Evolutionary conservation across 2,329 filamentous ascomycete genomes (phyloP), one percentile per base, ranked within the genome.

Genomic region (Penicillium sp.): DNA sequence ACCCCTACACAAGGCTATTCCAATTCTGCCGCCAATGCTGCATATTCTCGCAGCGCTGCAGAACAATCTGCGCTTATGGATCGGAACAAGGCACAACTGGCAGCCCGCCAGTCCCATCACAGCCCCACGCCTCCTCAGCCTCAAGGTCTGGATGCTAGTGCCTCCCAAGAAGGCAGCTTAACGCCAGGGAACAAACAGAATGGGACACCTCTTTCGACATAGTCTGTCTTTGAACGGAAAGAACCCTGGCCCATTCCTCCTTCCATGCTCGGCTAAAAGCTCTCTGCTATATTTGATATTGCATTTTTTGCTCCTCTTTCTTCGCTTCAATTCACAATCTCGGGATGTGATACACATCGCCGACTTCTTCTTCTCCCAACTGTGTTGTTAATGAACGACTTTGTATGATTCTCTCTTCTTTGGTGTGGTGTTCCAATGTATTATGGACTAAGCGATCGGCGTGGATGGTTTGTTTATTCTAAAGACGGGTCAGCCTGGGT

Each of bases 31-130:
- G 64, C 67, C 11, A 61, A 64, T 27, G 60, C 66, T 29, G 63
- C 65, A n/a, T 70, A 70, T 56, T 59, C 67, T 19, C 65, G 71
- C 22, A 72, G 62, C 59, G 67, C 68, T 13, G 65, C 69, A 34
- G 71, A 73, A 43, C 71, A 73, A 54, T 68, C 68, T 18, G 62
- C 64, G 2, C 44, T 71, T 37, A 68, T 71, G 60, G 68, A 71
- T 29, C 62, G 68, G 31, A 68, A 67, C 37, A 70, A 68, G 52
- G 60, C 65, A n/a, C 70, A 72, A 36, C 46, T 71, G 39, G 63
- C 66, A 4, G 57, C 59, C 28, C 63, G 66, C 16, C 60, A 64
- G 35, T 55, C 56, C 27, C 64, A 64, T 13, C 66, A 68, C 49
- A 64, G 58, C 28, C 61, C 68, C 4, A 59, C 60, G 6, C 69